These are phyloP conservation scores for Hordeum marinum DNA, from an alignment of 176 grass and related monocot genomes.

Conservation along the genomic window DNA sequence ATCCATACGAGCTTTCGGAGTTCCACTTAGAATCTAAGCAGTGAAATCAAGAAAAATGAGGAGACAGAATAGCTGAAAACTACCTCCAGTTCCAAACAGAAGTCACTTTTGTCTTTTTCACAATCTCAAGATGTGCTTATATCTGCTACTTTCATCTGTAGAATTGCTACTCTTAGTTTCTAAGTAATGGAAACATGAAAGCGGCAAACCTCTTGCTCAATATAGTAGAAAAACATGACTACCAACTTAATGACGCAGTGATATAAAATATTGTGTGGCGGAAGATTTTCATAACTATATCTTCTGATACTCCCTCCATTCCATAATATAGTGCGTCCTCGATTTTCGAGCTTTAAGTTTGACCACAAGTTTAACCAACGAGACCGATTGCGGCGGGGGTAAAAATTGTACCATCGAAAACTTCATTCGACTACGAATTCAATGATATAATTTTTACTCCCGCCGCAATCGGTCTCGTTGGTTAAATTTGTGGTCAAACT, in stretches of 20 bases:
- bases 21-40: slow-evolving; percentile 54
- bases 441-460: too few species aligned
- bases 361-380: too few species aligned
- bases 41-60: slow-evolving; percentile 28
- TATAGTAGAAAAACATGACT: background rate
- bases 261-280: background rate
- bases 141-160: background rate
- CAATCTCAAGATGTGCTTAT: background rate
- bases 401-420: too few species aligned
- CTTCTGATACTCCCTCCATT: too few species aligned
- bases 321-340: too few species aligned
- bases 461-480: too few species aligned
- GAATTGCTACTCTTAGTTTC: background rate
- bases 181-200: background rate
- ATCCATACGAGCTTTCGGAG: slow-evolving; percentile 28
- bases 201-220: background rate
- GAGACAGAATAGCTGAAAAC: slow-evolving; percentile 6
- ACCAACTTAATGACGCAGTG: background rate
- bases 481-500: too few species aligned
- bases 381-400: too few species aligned
- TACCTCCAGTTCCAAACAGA: background rate
- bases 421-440: too few species aligned
- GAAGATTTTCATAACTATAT: slow-evolving; percentile 8
- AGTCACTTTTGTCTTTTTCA: background rate
- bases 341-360: too few species aligned